A percentile compares a stretch with the other conserved stretches of the same genome.
These are phyloP conservation scores for Nadsonia fulvescens DNA, from an alignment of 805 yeast genomes.

Conservation along the genomic window DNA sequence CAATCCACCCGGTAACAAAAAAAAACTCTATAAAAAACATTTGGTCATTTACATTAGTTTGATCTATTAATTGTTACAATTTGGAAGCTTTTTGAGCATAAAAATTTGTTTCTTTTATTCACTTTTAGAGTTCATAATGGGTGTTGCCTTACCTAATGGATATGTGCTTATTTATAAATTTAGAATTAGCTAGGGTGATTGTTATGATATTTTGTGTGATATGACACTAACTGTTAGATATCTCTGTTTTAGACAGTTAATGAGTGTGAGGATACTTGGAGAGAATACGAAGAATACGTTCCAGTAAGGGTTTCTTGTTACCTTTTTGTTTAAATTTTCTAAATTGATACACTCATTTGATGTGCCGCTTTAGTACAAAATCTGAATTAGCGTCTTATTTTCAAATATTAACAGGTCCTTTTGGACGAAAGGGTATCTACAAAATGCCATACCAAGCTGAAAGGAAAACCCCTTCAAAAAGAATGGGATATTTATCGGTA, in stretches of 20 bases:
- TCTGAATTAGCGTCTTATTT: constrained; percentile 4
- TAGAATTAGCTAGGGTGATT: too few relatives aligned
- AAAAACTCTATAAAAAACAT: too few relatives aligned
- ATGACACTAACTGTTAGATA: too few relatives aligned
- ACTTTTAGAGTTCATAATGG: constrained; percentile 6
- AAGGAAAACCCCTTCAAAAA: constrained; percentile 76
- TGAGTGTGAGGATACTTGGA: constrained; percentile 86
- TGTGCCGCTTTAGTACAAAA: too few relatives aligned
- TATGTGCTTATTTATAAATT: too few relatives aligned
- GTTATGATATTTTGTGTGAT: too few relatives aligned
- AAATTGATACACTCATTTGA: neutral
- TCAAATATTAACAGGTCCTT: constrained; percentile 20
- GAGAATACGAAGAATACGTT: constrained; percentile 73
- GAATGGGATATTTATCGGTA: too few relatives aligned
- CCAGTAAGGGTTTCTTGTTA: constrained; percentile 29
- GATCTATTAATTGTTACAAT: too few relatives aligned
- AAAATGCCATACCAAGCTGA: constrained; percentile 78
- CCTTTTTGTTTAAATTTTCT: neutral
- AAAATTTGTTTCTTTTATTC: too few relatives aligned
- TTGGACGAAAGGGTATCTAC: constrained; percentile 57
- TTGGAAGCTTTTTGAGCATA: too few relatives aligned
- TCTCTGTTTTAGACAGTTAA: constrained; percentile 47
- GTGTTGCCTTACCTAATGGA: constrained; percentile 4
- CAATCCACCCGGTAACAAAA: too few relatives aligned
- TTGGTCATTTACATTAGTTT: too few relatives aligned